Evolutionary conservation across 352 stramenopile genomes (phyloP).

Genomic region (Globisporangium apiculatum): DNA sequence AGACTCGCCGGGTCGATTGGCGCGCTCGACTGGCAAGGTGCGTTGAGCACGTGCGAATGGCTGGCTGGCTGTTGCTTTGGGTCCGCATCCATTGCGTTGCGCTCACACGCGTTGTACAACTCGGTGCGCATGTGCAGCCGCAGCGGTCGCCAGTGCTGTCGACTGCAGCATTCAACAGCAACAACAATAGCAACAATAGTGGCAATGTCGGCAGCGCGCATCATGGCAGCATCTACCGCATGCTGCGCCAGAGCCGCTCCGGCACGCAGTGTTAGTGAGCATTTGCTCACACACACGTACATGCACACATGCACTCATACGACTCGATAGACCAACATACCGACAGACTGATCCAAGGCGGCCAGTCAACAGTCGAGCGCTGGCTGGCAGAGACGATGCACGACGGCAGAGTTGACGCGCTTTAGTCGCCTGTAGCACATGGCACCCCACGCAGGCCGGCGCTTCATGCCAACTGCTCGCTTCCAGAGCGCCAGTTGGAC

Average conservation of each 20-base stretch:
- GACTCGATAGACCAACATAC: too few species aligned
- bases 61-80: neutral
- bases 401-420: too few species aligned
- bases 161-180: neutral
- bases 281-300: neutral
- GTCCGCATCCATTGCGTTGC: neutral
- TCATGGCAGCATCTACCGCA: conserved; percentile 68
- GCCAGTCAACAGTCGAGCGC: too few species aligned
- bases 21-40: conserved; percentile 2
- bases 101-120: too few species aligned
- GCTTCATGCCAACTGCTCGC: too few species aligned
- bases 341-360: too few species aligned
- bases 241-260: conserved; percentile 26
- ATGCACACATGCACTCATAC: neutral
- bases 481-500: too few species aligned
- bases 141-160: neutral
- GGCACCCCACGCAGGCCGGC: too few species aligned
- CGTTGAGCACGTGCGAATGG: neutral
- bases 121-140: neutral
- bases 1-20: neutral
- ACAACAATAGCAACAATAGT: conserved; percentile 11
- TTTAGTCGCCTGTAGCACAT: too few species aligned
- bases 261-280: neutral
- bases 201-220: conserved; percentile 19
- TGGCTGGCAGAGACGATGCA: too few species aligned